Evolutionary conservation across 352 stramenopile species (phyloP).

Genomic region (Globisporangium recalcitrans): DNA sequence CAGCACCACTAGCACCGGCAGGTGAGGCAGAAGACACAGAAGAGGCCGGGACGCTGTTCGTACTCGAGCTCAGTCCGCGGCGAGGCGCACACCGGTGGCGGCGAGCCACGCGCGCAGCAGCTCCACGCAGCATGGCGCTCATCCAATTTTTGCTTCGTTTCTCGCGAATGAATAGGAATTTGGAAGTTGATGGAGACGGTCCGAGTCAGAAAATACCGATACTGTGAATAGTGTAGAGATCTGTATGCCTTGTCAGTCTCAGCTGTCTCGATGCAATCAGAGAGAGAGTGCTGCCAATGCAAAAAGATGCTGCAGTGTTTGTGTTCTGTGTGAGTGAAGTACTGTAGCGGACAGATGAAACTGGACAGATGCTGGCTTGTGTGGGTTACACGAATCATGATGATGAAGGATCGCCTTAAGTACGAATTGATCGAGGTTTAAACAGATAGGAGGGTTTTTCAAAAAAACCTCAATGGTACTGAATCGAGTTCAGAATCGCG

Average conservation of each 20-base stretch:
- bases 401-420: no score
- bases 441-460: not conserved
- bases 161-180: not conserved
- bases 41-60: not conserved
- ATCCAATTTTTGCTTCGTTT: not conserved
- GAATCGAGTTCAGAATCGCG: conserved; percentile 7
- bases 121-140: conserved; percentile 3
- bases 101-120: not conserved
- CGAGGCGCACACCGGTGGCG: not conserved
- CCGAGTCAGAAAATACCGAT: no score
- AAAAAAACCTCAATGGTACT: conserved; percentile 1
- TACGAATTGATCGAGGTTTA: no score
- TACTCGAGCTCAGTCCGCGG: not conserved
- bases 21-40: not conserved
- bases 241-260: no score
- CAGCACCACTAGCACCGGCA: not conserved
- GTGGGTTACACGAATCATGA: no score
- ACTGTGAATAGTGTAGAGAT: no score
- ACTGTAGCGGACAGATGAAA: no score
- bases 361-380: no score
- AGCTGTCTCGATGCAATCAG: no score
- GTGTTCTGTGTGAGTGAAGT: no score
- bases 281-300: no score
- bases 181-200: not conserved
- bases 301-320: no score